Base-by-base conservation (phyloP, 306 rosid species). In the Erythrophleum fordii region DNA sequence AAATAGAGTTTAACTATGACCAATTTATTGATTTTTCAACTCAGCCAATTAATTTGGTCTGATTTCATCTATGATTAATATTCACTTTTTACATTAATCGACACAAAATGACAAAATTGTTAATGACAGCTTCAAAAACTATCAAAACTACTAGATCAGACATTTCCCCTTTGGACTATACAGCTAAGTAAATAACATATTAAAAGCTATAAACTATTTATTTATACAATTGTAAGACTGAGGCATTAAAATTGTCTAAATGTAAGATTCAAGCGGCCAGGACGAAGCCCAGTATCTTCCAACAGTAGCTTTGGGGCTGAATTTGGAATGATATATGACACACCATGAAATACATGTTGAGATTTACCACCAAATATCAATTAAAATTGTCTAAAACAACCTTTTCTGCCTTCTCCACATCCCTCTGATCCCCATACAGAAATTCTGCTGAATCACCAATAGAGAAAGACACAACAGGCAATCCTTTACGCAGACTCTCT, bases 371-470 rank as follows among this genome's bases (percentile, higher is more conserved):
- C 98, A 72, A 94, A 91, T 74, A 94, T 86, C 49, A 94, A 41
- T 45, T 75, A n/a, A n/a, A n/a, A n/a, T n/a, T n/a, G n/a, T 90
- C 92, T 76, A 94, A 61, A 41, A 83, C 16, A 37, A 90, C 78
- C 18, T 51, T 82, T 41, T 81, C 88, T 65, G 95, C 92, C 62
- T 81, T 78, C 11, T 76, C 83, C 41, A 75, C 80, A 52, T 89
- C 76, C 81, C 91, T 85, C 61, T 71, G 56, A 76, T 87, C 88
- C 4, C 92, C 97, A 56, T 87, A 90, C 26, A 90, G 84, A 82
- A 94, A 92, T 22, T 90, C 93, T 35, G 97, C 95, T 16, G 98
- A 75, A 88, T 94, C 90, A 12, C 94, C 97, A 37, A 90, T 17
- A 5, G 90, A 90, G 53, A 94, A 72, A 48, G 97, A 90, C 45